These are phyloP conservation scores for Cinnamomum micranthum DNA, from an alignment of 164 flowering plant species.

Conservation along the genomic window DNA sequence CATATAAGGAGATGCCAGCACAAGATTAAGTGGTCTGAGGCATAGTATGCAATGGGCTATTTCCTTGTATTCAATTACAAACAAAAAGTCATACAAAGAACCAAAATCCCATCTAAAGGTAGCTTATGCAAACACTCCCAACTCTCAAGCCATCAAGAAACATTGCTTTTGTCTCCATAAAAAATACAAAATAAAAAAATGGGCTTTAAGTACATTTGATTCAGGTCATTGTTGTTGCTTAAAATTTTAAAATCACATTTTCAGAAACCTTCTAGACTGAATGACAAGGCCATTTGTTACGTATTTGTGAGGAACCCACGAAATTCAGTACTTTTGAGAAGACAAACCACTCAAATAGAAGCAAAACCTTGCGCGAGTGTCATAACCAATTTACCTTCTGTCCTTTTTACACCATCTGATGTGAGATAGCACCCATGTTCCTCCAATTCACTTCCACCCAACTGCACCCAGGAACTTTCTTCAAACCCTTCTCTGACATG, in stretches of 20 bases:
- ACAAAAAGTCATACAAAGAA: neutral
- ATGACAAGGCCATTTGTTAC: too few species aligned
- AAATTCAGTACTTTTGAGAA: neutral
- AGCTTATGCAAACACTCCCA: neutral
- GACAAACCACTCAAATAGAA: neutral
- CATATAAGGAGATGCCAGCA: neutral
- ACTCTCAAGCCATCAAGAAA: neutral
- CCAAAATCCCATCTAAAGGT: neutral
- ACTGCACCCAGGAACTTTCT: conserved; percentile 51
- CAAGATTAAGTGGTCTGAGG: neutral
- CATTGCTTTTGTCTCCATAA: neutral
- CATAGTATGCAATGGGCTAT: neutral
- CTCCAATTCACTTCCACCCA: conserved; percentile 34
- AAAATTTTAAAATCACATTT: neutral
- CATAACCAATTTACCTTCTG: neutral
- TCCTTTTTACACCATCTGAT: neutral
- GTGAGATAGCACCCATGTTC: neutral
- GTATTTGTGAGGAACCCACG: neutral
- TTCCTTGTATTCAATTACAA: neutral
- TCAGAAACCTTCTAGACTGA: neutral
- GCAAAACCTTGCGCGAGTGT: neutral
- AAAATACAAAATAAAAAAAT: too few species aligned
- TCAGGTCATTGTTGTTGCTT: neutral
- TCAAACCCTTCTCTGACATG: conserved; percentile 47
- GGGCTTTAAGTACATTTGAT: neutral